These are phyloP conservation scores for Monosporascus sp. DNA, from an alignment of 2,329 filamentous ascomycete species.

Conservation along the genomic window DNA sequence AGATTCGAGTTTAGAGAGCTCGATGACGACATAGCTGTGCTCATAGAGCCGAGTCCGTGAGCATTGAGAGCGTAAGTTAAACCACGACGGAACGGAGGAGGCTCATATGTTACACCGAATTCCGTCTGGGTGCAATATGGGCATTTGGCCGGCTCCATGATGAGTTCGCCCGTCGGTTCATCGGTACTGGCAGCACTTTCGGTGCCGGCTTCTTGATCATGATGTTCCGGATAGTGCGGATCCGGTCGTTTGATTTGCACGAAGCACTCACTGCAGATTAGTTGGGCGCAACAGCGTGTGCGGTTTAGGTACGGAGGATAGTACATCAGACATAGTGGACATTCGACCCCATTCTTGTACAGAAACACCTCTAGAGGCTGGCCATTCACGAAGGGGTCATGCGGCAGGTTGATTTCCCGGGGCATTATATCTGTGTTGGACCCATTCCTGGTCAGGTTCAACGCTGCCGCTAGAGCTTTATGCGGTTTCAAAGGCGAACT, in stretches of 20 bases:
- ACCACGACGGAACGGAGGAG: constrained; percentile 83
- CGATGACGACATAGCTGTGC: constrained; percentile 78
- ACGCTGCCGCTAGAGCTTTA: constrained; percentile 78
- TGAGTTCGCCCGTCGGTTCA: constrained; percentile 59
- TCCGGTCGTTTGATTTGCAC: constrained; percentile 89
- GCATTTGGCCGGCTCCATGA: constrained; percentile 87
- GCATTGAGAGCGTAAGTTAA: constrained; percentile 60
- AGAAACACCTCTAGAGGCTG: constrained; percentile 87
- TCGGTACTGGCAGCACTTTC: constrained; percentile 35
- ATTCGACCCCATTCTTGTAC: constrained; percentile 87
- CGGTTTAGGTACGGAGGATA: constrained; percentile 93
- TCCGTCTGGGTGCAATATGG: constrained; percentile 94
- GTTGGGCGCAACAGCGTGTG: constrained; percentile 91
- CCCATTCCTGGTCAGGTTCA: constrained; percentile 69
- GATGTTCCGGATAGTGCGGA: constrained; percentile 69
- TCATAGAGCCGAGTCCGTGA: constrained; percentile 42
- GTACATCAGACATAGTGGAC: constrained; percentile 93
- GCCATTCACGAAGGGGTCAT: constrained; percentile 88
- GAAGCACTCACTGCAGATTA: constrained; percentile 97
- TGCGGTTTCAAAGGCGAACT: constrained; percentile 69
- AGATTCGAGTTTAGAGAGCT: constrained; percentile 66
- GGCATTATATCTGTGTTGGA: constrained; percentile 68
- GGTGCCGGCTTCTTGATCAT: constrained; percentile 37
- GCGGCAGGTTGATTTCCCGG: constrained; percentile 72
- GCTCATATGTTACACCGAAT: constrained; percentile 91